Conservation (phyloP, 148 eudicot genomes). For the Spergularia bocconei region DNA sequence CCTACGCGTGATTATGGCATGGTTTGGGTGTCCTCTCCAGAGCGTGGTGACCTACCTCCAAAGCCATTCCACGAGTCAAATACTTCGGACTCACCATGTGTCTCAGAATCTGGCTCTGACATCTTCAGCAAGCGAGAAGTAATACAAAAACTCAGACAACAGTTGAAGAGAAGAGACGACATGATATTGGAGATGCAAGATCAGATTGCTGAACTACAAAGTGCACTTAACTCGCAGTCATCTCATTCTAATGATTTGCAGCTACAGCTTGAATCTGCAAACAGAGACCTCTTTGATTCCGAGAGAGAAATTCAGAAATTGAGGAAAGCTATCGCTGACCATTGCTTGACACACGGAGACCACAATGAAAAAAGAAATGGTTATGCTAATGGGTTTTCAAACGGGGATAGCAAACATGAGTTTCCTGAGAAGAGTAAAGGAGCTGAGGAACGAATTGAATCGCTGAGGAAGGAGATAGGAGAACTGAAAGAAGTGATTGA, state of each 20-base stretch:
- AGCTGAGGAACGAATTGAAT: slow-evolving; percentile 59
- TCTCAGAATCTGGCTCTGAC: slow-evolving; percentile 93
- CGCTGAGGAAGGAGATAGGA: slow-evolving; percentile 68
- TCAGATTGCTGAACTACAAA: slow-evolving; percentile 79
- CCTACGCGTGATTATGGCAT: slow-evolving; percentile 60
- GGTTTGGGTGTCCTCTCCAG: slow-evolving; percentile 87
- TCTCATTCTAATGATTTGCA: slow-evolving; percentile 78
- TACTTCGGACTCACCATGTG: slow-evolving; percentile 83
- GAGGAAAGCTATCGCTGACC: slow-evolving; percentile 90
- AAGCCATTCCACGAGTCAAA: slow-evolving; percentile 80
- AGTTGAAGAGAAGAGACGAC: slow-evolving; percentile 89
- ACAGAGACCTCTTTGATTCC: slow-evolving; percentile 74
- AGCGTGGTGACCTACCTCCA: slow-evolving; percentile 75
- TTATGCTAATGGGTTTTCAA: slow-evolving; percentile 50
- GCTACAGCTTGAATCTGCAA: slow-evolving; percentile 71
- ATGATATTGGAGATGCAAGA: slow-evolving; percentile 95
- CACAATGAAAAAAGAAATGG: slow-evolving; percentile 54
- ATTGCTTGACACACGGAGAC: slow-evolving; percentile 55
- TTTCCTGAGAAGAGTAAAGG: slow-evolving; percentile 43
- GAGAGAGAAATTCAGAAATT: slow-evolving; percentile 86
- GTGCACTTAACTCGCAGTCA: slow-evolving; percentile 49
- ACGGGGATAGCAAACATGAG: slow-evolving; percentile 43
- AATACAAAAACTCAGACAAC: slow-evolving; percentile 89
- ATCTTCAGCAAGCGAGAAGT: slow-evolving; percentile 91
- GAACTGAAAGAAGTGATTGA: slow-evolving; percentile 80